Percentiles rank a stretch among this genome's conserved stretches.
Conservation (phyloP, 1,284 basidiomycete species). For the Puccinia hordei region DNA sequence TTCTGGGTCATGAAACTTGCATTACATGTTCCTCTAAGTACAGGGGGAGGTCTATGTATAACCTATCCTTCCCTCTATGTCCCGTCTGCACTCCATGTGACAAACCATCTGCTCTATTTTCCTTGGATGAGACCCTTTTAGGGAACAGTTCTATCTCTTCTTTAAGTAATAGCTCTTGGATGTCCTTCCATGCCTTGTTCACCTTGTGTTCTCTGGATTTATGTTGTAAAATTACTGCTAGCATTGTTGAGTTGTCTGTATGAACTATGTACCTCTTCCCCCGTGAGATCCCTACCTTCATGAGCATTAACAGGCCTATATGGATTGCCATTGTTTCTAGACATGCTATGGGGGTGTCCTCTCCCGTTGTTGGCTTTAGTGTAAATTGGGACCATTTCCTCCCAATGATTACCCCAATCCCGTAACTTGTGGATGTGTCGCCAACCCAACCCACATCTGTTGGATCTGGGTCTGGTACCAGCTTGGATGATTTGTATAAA, state of each 20-base stretch:
- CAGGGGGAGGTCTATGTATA: no score
- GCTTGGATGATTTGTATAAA: no score
- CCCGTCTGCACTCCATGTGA: background rate
- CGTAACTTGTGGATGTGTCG: background rate
- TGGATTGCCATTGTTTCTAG: background rate
- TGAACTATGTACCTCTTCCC: background rate
- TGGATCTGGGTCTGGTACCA: no score
- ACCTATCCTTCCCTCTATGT: no score
- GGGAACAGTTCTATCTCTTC: background rate
- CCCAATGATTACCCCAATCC: background rate
- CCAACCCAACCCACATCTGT: no score
- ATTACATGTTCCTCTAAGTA: no score
- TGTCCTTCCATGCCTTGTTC: conserved; percentile 22
- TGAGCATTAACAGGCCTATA: background rate
- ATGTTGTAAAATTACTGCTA: background rate
- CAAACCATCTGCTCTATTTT: background rate
- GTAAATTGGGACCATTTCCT: background rate
- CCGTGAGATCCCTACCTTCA: background rate
- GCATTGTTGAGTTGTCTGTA: conserved; percentile 9
- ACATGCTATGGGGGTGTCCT: background rate
- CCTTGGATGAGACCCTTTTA: background rate
- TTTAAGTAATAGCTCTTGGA: background rate
- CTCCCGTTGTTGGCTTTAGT: background rate
- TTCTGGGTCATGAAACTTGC: background rate
- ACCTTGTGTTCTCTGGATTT: background rate